phyloP scores from a whole-genome alignment of 805 yeast genomes.

The Candida manassasensis region DNA sequence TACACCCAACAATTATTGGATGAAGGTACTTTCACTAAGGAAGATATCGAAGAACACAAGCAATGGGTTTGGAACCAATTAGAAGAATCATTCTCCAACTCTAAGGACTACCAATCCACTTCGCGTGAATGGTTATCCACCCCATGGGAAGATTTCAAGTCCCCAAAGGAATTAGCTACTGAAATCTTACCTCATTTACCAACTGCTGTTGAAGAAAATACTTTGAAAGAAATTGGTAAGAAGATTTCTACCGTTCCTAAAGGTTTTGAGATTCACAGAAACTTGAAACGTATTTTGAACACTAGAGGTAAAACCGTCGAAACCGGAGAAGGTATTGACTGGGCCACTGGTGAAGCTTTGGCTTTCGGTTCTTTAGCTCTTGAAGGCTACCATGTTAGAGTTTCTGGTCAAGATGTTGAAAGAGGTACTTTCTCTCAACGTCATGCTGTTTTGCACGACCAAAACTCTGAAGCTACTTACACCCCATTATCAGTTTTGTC shows the following conservation, averaged over 20 bases:
- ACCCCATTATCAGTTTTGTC: conserved; percentile 80
- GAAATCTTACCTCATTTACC: conserved; percentile 95
- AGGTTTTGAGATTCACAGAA: conserved; percentile 86
- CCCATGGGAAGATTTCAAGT: conserved; percentile 98
- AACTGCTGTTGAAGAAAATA: conserved; percentile 74
- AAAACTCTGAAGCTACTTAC: conserved; percentile 73
- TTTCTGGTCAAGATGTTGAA: conserved; percentile 99
- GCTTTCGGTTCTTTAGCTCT: conserved; percentile 89
- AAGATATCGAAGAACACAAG: conserved; percentile 92
- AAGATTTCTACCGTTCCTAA: conserved; percentile 81
- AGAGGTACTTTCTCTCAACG: conserved; percentile 99
- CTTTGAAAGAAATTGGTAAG: conserved; percentile 73
- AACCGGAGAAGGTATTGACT: conserved; percentile 90
- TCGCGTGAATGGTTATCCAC: conserved; percentile 97
- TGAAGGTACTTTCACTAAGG: conserved; percentile 86
- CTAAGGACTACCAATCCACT: conserved; percentile 86
- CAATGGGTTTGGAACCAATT: conserved; percentile 95
- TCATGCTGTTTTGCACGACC: conserved; percentile 97
- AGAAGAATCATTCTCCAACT: conserved; percentile 83
- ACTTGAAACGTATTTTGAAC: conserved; percentile 89
- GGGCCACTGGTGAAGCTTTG: conserved; percentile 99
- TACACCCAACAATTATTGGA: conserved; percentile 73
- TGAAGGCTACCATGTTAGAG: conserved; percentile 96
- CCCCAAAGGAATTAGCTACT: conserved; percentile 93
- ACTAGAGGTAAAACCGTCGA: conserved; percentile 83